Base-by-base conservation (phyloP, 768 basidiomycete genomes). In the Pholiota microspora region DNA sequence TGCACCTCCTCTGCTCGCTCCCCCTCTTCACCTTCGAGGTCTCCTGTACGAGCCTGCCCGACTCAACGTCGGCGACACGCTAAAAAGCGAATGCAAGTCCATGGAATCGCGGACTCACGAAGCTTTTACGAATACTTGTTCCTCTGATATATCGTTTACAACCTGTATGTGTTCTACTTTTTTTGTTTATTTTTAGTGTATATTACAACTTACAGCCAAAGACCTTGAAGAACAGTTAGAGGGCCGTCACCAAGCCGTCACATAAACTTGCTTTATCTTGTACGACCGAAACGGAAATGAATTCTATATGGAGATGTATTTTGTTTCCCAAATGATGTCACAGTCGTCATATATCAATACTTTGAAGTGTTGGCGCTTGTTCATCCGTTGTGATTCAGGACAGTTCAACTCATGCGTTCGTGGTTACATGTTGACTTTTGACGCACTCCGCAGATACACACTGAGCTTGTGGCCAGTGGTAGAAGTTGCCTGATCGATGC, bases 1-100 rank as follows among this genome's bases (percentile, higher is more conserved):
- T 42, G 51, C 40, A 32, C 51, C 2, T 18, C 28, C 15, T 4
- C 12, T 27, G 9, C 28, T 7, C 51, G 51, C n/a, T 18, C 79
- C 1, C 60, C 78, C 3, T 82, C 82, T 4, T 83, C 82, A 0
- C 83, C 79, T 10, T 81, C 81, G 3, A 73, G 80, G 24, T 85
- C 83, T 0, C 83, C 83, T 25, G 75, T 69, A 6, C 68, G 83
- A 46, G 60, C 70, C 49, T 59, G 69, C 16, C 62, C 57, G 31
- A 47, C 59, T 3, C 54, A 63, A 21, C 54, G 67, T 42, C 59
- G 65, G 8, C 42, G 54, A 24, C 54, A 60, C 9, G 55, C 38
- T 16, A 66, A 64, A 55, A 67, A 67, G 54, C 59, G 64, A 25
- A 29, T 54, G 13, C n/a, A 31, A 18, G 48, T 45, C 2, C 46